Conservation (phyloP, 306 rosid genomes). For the Oemleria cerasiformis region DNA sequence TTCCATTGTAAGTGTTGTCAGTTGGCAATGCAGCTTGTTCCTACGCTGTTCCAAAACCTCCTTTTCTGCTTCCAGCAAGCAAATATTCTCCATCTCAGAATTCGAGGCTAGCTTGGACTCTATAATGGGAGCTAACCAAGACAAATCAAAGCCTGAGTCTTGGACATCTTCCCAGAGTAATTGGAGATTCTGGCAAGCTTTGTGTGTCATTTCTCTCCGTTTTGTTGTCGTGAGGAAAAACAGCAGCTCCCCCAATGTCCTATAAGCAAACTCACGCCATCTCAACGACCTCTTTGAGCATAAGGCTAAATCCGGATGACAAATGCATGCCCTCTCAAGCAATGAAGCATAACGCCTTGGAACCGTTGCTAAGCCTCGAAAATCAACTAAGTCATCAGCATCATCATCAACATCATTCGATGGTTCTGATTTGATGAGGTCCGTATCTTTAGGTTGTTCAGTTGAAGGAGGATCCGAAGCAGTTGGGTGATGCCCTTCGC, state of each 20-base stretch:
- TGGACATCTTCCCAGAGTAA: constrained; percentile 10
- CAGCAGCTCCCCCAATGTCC: constrained; percentile 19
- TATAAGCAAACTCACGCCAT: constrained; percentile 14
- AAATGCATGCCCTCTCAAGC: constrained; percentile 5
- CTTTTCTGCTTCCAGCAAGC: not conserved
- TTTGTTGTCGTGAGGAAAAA: constrained; percentile 15
- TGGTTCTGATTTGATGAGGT: not conserved
- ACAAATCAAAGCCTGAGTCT: constrained; percentile 1
- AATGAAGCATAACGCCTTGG: constrained; percentile 6
- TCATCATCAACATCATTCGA: not conserved
- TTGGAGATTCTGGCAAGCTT: not conserved
- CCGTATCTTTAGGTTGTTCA: not conserved
- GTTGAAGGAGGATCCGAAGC: not conserved
- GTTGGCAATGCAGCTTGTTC: constrained; percentile 13
- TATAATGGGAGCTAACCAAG: constrained; percentile 11
- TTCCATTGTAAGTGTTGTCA: constrained; percentile 1
- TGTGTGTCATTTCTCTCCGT: not conserved
- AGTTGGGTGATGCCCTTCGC: not conserved
- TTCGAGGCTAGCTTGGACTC: not conserved
- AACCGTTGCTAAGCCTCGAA: constrained; percentile 14
- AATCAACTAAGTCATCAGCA: constrained; percentile 1
- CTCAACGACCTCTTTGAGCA: not conserved
- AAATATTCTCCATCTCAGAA: not conserved
- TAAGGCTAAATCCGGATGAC: constrained; percentile 9
- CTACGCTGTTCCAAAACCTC: not conserved